Percentiles rank a stretch among this genome's conserved stretches.
Evolutionary conservation across 2,329 filamentous ascomycete species (phyloP).

Genomic region (Fusarium sp.): DNA sequence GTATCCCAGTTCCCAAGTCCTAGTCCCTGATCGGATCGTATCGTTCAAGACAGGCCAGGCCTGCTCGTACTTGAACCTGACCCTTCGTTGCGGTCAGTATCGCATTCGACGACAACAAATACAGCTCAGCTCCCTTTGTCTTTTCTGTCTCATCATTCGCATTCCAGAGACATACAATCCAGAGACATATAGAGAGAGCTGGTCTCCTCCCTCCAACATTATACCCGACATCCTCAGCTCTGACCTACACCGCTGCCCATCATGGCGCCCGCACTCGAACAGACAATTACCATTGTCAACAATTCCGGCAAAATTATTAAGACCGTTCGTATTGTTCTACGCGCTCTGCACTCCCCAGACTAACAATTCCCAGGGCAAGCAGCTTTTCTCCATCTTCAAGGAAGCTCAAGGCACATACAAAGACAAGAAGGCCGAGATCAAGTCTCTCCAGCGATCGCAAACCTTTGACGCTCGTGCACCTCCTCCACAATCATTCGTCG

Average conservation of each 20-base stretch:
- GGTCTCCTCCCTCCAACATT: conserved; percentile 35
- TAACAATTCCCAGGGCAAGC: conserved; percentile 76
- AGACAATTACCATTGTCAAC: conserved; percentile 91
- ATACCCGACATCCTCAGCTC: conserved; percentile 6
- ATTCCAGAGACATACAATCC: conserved; percentile 16
- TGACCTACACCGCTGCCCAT: conserved; percentile 40
- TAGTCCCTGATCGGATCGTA: conserved; percentile 18
- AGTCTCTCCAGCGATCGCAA: conserved; percentile 72
- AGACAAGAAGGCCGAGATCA: conserved; percentile 86
- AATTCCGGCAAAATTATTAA: conserved; percentile 91
- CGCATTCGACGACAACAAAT: conserved; percentile 22
- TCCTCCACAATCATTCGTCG: conserved; percentile 37
- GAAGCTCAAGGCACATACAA: conserved; percentile 90
- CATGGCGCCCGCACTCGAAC: conserved; percentile 63
- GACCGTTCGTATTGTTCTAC: conserved; percentile 69
- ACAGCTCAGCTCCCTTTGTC: conserved; percentile 21
- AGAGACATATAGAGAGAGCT: conserved; percentile 40
- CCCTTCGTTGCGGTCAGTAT: conserved; percentile 28
- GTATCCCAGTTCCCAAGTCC: conserved; percentile 29
- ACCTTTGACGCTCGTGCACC: conserved; percentile 58
- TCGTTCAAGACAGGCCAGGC: conserved; percentile 30
- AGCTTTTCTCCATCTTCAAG: conserved; percentile 89
- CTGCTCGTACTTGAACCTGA: conserved; percentile 22
- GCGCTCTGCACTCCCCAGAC: not conserved
- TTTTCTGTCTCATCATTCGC: conserved; percentile 17